Evolutionary conservation across 352 stramenopile genomes (phyloP).

Genomic region (Lagenidium giganteum): DNA sequence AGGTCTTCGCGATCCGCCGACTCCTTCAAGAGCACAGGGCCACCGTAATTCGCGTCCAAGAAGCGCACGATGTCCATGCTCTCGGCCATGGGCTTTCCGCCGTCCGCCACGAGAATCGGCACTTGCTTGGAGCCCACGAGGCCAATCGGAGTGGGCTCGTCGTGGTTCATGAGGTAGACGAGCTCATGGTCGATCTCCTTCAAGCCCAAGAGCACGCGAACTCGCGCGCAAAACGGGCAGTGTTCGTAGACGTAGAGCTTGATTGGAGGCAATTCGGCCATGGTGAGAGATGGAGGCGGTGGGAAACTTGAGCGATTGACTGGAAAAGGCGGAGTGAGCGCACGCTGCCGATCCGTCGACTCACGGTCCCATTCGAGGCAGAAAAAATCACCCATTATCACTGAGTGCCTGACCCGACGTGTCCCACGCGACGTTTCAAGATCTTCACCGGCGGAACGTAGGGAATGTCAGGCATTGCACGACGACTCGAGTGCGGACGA

Average conservation of each 20-base stretch:
- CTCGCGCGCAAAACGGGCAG: constrained; percentile 17
- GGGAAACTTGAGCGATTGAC: too few species aligned
- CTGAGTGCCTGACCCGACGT: too few species aligned
- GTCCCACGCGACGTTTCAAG: too few species aligned
- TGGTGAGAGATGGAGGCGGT: neutral
- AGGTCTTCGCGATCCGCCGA: constrained; percentile 32
- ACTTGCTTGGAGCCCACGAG: constrained; percentile 42
- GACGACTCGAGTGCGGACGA: too few species aligned
- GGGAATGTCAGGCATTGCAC: too few species aligned
- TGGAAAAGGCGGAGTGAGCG: too few species aligned
- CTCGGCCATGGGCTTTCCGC: constrained; percentile 40
- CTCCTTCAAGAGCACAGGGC: constrained; percentile 20
- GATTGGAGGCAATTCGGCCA: neutral
- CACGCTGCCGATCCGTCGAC: too few species aligned
- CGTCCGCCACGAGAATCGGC: constrained; percentile 38
- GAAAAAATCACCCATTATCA: too few species aligned
- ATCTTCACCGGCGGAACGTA: too few species aligned
- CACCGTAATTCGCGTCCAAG: constrained; percentile 42
- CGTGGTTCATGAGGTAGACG: constrained; percentile 41
- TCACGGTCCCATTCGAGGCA: too few species aligned
- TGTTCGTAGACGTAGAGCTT: constrained; percentile 21
- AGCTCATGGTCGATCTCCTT: constrained; percentile 21
- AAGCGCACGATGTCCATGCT: constrained; percentile 56
- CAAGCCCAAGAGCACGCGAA: constrained; percentile 16
- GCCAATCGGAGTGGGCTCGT: constrained; percentile 39